A percentile compares a stretch with the other conserved stretches of the same genome.
Conservation (phyloP, 805 yeast genomes). For the Lachancea quebecensis region DNA sequence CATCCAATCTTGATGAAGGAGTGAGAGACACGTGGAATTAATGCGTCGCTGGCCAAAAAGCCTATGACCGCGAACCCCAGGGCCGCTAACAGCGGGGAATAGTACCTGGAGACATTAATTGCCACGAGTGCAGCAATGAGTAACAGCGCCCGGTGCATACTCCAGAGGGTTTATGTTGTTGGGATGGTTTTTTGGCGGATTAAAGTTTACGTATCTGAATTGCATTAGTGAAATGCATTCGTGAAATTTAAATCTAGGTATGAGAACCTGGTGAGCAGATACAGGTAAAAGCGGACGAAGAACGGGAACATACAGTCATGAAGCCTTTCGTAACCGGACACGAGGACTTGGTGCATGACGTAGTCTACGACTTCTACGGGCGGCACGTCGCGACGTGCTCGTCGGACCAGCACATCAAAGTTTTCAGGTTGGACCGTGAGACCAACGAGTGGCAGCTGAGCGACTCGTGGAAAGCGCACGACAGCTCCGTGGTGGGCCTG, state of each 20-base stretch:
- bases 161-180: neutral
- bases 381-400: slow-evolving; percentile 89
- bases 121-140: slow-evolving; percentile 2
- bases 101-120: slow-evolving; percentile 17
- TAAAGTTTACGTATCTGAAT: too few relatives aligned
- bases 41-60: slow-evolving; percentile 46
- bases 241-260: too few relatives aligned
- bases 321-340: slow-evolving; percentile 85
- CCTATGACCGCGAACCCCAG: slow-evolving; percentile 65
- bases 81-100: slow-evolving; percentile 38
- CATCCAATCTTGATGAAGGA: slow-evolving; percentile 73
- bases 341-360: slow-evolving; percentile 86
- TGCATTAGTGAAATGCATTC: too few relatives aligned
- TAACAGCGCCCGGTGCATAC: slow-evolving; percentile 1
- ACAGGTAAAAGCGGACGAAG: neutral
- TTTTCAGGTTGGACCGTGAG: slow-evolving; percentile 65
- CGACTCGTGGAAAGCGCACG: slow-evolving; percentile 95
- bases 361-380: slow-evolving; percentile 90
- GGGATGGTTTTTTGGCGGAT: too few relatives aligned
- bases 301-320: slow-evolving; percentile 25
- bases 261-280: too few relatives aligned
- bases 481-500: slow-evolving; percentile 72
- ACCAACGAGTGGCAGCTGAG: slow-evolving; percentile 73
- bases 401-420: slow-evolving; percentile 88
- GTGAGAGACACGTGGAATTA: slow-evolving; percentile 64